Base-by-base conservation (phyloP, 179 eudicot species). In the Amaranthus tricolor region DNA sequence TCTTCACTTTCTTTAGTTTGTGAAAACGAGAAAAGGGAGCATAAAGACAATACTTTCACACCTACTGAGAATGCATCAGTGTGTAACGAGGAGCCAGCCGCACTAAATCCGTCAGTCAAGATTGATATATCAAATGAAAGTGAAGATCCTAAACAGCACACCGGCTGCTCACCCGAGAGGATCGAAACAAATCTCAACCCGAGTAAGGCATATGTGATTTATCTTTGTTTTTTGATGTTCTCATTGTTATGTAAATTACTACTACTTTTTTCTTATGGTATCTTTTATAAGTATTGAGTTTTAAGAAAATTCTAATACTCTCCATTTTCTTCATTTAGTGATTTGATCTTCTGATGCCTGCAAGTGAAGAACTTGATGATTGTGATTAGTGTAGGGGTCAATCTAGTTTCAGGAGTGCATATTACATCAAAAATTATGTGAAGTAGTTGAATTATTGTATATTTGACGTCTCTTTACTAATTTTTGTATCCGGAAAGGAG, bases 81-180 rank as follows among this genome's bases (percentile, higher is more conserved):
- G 14, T 50, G 21, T 21, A 74, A 80, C 76, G 83, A 74, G 70
- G 78, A 85, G 59, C 61, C 21, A 45, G 53, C 62, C 71, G 71
- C 67, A 67, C 58, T 55, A 8, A 58, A 72, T 31, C 40, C 59
- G 31, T 78, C 67, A 71, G 73, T 59, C 62, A 83, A 79, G 72
- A 76, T 66, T 65, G 47, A 66, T 48, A 64, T 75, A 70, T 73
- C 75, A 64, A 53, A 63, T 74, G 70, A 55, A 73, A 68, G 74
- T 60, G 86, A 79, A 76, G 66, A 61, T 65, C 77, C 77, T 67
- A 84, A 78, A 69, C 73, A 73, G 44, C 85, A 69, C 20, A 47
- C 80, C 62, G 40, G 59, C 49, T 62, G 76, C 74, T 80, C 79
- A 5, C 17, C 50, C 69, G 82, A 80, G 68, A 81, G 68, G 19